Conservation (phyloP, 2,329 filamentous ascomycete genomes). For the Paecilomyces dactylethromorphus region DNA sequence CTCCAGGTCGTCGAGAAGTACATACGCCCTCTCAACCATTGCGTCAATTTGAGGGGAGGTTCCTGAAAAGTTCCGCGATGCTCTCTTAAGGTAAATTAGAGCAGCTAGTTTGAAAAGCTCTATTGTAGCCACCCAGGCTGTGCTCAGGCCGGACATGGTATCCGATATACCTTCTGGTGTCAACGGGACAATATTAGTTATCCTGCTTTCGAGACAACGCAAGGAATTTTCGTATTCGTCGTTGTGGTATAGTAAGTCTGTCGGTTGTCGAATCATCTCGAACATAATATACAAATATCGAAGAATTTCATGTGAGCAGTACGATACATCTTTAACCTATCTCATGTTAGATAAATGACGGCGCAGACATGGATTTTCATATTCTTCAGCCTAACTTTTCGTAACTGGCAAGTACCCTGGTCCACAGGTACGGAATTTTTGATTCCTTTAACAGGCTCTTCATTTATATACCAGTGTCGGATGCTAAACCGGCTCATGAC, state of each 20-base stretch:
- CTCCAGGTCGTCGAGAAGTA: constrained; percentile 2
- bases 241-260: constrained; percentile 3
- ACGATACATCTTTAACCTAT: constrained; percentile 4
- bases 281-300: constrained; percentile 4
- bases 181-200: constrained; percentile 3
- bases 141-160: not conserved
- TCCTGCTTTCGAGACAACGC: constrained; percentile 4
- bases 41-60: constrained; percentile 2
- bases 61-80: constrained; percentile 5
- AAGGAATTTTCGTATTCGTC: constrained; percentile 4
- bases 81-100: constrained; percentile 5
- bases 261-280: constrained; percentile 2
- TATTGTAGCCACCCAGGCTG: constrained; percentile 4
- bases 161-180: constrained; percentile 2
- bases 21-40: constrained; percentile 5
- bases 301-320: constrained; percentile 4
- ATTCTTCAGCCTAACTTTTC: not conserved
- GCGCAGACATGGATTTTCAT: not conserved
- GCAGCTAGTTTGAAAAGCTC: constrained; percentile 5
- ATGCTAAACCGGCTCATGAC: constrained; percentile 4
- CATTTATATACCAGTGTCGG: constrained; percentile 4
- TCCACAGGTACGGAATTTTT: constrained; percentile 4
- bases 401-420: constrained; percentile 4
- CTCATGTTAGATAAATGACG: not conserved
- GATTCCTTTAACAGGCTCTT: constrained; percentile 3